Base-by-base conservation (phyloP, 306 rosid genomes). In the Lathyrus tuberosus region DNA sequence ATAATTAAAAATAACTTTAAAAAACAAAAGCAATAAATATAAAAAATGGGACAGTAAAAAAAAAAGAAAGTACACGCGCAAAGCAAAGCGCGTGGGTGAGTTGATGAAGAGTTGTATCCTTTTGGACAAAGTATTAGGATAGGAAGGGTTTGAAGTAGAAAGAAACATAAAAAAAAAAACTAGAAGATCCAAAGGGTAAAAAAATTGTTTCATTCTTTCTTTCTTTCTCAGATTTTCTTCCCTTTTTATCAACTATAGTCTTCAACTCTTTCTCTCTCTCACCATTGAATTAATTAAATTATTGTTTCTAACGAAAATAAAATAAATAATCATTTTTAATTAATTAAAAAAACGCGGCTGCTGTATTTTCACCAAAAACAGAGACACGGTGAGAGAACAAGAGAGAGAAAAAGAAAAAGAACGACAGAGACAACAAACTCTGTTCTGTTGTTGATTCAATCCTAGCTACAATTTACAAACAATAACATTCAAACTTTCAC, bases 341-440 rank as follows among this genome's bases (percentile, higher is more conserved):
- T 77, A 70, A 82, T 13, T 33, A 13, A 67, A 18, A 78, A 83
- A 86, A 73, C 84, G 79, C 86, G 93, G 96, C 90, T 88, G 96
- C 88, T 75, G 90, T 61, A 63, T 65, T 35, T 35, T 78, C 77
- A 75, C 87, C 89, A 76, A 87, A 87, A 87, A 80, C 83, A 81
- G 85, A 79, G 83, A 69, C 75, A 76, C 65, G 77, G 83, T 26
- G 79, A 65, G 66, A 64, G 81, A 18, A 8, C 0, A 17, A 53
- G 79, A 65, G 62, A 64, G 79, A 18, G 74, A 76, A 76, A 43
- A 69, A 76, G 82, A 77, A 79, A 52, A 51, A 58, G 46, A 43
- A 47, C 47, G 70, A 48, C 67, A 64, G 72, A 38, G 81, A 70
- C 70, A 65, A 49, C 56, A 49, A 69, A 60, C 73, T 78, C 52